Conservation (phyloP, 305 asterid species). For the Euphrasia arctica region DNA sequence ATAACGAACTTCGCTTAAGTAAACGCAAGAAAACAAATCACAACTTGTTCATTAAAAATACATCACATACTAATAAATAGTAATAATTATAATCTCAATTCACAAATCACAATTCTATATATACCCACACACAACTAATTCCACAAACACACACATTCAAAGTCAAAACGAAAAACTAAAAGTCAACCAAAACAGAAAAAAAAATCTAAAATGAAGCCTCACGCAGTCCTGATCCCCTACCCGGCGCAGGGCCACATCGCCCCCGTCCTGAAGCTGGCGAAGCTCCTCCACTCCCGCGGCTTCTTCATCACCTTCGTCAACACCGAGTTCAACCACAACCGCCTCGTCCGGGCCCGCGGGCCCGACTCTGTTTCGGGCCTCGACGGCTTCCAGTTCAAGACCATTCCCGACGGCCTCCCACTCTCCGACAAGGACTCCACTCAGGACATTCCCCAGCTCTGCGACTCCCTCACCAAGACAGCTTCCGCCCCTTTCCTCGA, state of each 20-base stretch:
- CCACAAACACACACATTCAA: no score
- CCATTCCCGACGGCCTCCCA: constrained; percentile 38
- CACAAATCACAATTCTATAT: no score
- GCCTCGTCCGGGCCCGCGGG: constrained; percentile 31
- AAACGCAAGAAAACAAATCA: no score
- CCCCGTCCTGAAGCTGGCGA: constrained; percentile 31
- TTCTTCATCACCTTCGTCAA: constrained; percentile 33
- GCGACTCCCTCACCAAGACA: constrained; percentile 16
- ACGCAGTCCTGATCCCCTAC: constrained; percentile 31
- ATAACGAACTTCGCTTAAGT: no score
- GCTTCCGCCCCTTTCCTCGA: constrained; percentile 19
- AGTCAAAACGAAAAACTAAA: no score
- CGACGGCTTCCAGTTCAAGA: constrained; percentile 18
- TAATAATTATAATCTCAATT: no score
- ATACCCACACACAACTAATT: no score
- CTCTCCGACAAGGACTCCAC: constrained; percentile 29
- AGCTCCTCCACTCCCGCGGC: constrained; percentile 27
- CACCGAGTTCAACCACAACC: constrained; percentile 32
- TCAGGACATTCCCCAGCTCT: constrained; percentile 20
- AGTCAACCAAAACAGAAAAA: no score
- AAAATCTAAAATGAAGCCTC: constrained; percentile 13
- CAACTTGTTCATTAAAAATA: no score
- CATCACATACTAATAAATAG: no score
- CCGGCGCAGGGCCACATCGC: constrained; percentile 36
- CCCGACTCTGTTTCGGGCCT: constrained; percentile 24